Evolutionary conservation across 2,329 filamentous ascomycete species (phyloP).

Genomic region (Waltergamsia citrina): DNA sequence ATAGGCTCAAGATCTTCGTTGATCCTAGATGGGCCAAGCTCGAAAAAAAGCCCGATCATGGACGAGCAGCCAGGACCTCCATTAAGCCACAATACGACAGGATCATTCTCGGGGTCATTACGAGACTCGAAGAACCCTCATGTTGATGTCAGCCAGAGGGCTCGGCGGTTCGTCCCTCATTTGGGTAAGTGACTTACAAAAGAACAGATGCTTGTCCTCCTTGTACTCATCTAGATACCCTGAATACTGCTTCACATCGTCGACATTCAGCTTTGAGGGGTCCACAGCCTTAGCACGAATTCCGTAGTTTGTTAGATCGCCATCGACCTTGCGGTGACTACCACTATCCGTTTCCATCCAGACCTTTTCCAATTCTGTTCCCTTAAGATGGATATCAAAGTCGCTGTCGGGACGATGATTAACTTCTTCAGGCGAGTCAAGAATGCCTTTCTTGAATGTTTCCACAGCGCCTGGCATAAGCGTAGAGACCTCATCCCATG

Average conservation of each 20-base stretch:
- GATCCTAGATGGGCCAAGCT: conserved; percentile 84
- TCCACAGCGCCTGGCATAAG: conserved; percentile 71
- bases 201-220: no score
- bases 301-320: no score
- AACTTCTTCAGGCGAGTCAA: neutral
- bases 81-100: conserved; percentile 89
- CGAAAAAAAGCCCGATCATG: conserved; percentile 91
- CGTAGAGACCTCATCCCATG: conserved; percentile 83
- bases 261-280: no score
- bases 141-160: conserved; percentile 21
- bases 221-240: no score
- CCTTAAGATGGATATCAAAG: conserved; percentile 1
- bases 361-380: conserved; percentile 7
- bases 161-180: no score
- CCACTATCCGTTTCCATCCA: neutral
- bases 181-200: no score
- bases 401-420: neutral
- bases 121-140: conserved; percentile 99
- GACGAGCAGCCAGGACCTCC: conserved; percentile 96
- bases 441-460: conserved; percentile 41
- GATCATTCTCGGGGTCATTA: conserved; percentile 94
- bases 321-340: conserved; percentile 7
- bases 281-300: no score
- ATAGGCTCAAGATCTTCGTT: conserved; percentile 72
- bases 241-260: no score